Base-by-base conservation (phyloP, 148 eudicot species). In the Cornus florida region DNA sequence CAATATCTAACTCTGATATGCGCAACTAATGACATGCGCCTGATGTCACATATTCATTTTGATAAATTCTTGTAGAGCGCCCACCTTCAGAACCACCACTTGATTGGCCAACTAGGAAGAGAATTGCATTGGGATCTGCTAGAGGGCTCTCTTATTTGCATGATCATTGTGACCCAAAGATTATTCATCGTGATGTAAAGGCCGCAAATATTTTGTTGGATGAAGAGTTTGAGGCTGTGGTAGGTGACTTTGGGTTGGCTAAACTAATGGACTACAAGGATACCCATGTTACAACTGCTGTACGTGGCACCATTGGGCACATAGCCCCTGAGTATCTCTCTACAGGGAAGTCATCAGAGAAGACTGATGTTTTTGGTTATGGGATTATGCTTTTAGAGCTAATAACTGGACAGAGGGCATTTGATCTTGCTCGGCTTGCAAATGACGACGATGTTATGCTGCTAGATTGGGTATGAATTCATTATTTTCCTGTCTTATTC, bases 351-450 rank as follows among this genome's bases (percentile, higher is more conserved):
- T 77, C 85, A 48, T 85, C 88, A 33, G 88, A 85, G 81, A 85
- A 85, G 78, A 85, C 88, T 56, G 88, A 85, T 80, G 88, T 85
- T 39, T 85, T 85, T 70, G 88, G 85, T 31, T 85, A 85, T 60
- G 88, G 88, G 56, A 81, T 85, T 75, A 85, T 85, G 88, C 85
- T 83, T 64, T 82, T 86, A 62, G 88, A 86, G 80, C 86, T 86
- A 67, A 86, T 83, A 14, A 83, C 88, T 43, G 88, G 88, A 5
- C 84, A 83, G 56, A 80, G 88, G 65, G 88, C 86, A 46, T 86
- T 83, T 69, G 86, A 83, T 81, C 88, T 86, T 70, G 86, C 88
- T 74, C 88, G 88, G 19, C 86, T 86, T 80, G 88, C 88, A 16
- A 83, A 80, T 59, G 88, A 86, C 71, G 86, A 86, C 38, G 86